Evolutionary conservation across 495 filamentous ascomycete species (phyloP).

Genomic region (Podospora tetraspora): DNA sequence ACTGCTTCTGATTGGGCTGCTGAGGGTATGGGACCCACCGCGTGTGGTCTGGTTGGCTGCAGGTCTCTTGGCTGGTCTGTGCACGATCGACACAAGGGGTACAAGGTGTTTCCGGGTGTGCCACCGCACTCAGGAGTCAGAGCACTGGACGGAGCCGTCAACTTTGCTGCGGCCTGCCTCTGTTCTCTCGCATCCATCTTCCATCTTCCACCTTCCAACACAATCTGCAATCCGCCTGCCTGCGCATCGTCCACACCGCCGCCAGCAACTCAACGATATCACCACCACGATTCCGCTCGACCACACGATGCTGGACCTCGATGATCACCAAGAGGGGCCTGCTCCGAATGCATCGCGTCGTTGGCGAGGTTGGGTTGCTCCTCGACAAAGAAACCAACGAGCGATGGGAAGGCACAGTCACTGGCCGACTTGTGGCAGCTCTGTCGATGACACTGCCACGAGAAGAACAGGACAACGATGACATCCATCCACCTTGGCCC

Average conservation of each 20-base stretch:
- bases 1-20: constrained; percentile 31
- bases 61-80: constrained; percentile 19
- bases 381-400: neutral
- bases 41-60: constrained; percentile 25
- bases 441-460: neutral
- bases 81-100: constrained; percentile 23
- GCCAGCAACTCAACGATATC: neutral
- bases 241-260: neutral
- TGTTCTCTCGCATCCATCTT: neutral
- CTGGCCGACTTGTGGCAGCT: neutral
- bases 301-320: neutral
- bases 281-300: neutral
- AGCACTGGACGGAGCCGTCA: constrained; percentile 3
- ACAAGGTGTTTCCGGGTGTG: constrained; percentile 19
- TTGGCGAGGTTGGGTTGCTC: neutral
- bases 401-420: neutral
- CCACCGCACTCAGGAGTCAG: no score
- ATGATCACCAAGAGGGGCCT: neutral
- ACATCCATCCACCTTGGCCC: neutral
- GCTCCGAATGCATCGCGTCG: neutral
- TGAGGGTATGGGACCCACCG: constrained; percentile 22
- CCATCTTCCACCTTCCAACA: neutral
- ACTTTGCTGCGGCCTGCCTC: constrained; percentile 3
- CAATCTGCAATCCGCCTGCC: neutral
- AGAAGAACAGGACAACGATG: neutral